Evolutionary conservation across 805 yeast genomes (phyloP), one percentile per base, ranked within the genome.

Genomic region (Candida jianshihensis): DNA sequence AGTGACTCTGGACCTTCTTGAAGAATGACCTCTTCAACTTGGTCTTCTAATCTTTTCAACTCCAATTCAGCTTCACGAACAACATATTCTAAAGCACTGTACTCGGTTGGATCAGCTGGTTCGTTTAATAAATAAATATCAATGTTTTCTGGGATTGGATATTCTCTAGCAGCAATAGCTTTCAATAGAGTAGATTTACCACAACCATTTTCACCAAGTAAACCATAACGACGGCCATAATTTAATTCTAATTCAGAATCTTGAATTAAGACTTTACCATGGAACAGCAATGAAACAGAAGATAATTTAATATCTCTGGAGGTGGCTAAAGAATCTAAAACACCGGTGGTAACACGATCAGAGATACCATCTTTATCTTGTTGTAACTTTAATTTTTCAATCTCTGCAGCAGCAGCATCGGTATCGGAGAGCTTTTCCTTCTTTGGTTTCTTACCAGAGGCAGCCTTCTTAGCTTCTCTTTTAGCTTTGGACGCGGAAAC

Each of bases 291-390:
- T 8, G 97, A 86, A 30, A 88, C 85, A 34, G 96, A 84, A 15
- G 90, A 78, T 53, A 90, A 60, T 68, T 92, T 92, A 57, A 92
- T 68, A 80, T 92, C 98, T 64, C 97, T 80, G 14, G 97, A 87
- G 20, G 97, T 89, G 29, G 61, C 74, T 59, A 92, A 70, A 36
- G 96, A 85, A 40, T 82, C 89, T 58, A 92, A 71, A 32, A 92
- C 98, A 73, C 98, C 98, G 31, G 98, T 90, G 50, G 90, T 84
- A 48, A 90, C 98, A 71, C 98, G 85, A 64, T 90, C 98, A 31
- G 96, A 86, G 39, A 90, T 57, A 49, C 98, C 98, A 54, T 88
- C 81, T 60, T 85, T 80, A 64, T 90, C 98, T 59, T 83, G 82
- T 68, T 90, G 98, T 58, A 89, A 68, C 64, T 90, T 90, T 68